These are phyloP conservation scores for Candida gorgasii DNA, from an alignment of 805 yeast species.

Conservation along the genomic window DNA sequence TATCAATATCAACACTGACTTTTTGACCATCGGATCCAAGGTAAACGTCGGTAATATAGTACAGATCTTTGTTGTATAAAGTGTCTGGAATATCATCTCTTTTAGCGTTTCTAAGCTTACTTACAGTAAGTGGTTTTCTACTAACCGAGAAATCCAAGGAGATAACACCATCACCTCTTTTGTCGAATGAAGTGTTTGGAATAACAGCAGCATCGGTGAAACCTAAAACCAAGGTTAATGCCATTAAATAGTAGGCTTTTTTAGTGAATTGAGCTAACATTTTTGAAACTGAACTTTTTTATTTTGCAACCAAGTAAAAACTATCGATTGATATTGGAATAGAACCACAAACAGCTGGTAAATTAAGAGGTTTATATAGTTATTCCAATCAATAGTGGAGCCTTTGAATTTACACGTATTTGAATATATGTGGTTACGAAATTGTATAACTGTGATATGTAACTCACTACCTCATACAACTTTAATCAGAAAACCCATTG, in stretches of 20 bases:
- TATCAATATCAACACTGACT: constrained; percentile 22
- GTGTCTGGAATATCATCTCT: not conserved
- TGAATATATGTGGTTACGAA: too few species aligned
- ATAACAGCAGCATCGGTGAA: constrained; percentile 6
- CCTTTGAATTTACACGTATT: too few species aligned
- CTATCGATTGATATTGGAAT: not conserved
- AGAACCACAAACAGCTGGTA: not conserved
- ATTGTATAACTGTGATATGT: not conserved
- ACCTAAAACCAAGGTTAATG: constrained; percentile 8
- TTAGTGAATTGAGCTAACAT: constrained; percentile 1
- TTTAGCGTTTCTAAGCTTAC: not conserved
- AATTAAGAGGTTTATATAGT: not conserved
- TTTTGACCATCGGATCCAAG: constrained; percentile 26
- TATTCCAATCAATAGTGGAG: too few species aligned
- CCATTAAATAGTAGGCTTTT: constrained; percentile 10
- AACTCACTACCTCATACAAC: not conserved
- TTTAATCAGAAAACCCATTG: too few species aligned
- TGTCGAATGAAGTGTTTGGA: constrained; percentile 9
- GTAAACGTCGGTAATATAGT: constrained; percentile 13
- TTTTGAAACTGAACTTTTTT: not conserved
- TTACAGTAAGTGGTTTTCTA: not conserved
- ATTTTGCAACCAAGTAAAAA: not conserved
- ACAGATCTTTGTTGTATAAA: constrained; percentile 3
- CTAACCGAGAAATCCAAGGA: constrained; percentile 11
- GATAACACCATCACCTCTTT: constrained; percentile 10